Percentiles rank a stretch among this genome's conserved stretches.
These are phyloP conservation scores for Ganoderma sp. DNA, from an alignment of 1,284 basidiomycete species.

Conservation along the genomic window DNA sequence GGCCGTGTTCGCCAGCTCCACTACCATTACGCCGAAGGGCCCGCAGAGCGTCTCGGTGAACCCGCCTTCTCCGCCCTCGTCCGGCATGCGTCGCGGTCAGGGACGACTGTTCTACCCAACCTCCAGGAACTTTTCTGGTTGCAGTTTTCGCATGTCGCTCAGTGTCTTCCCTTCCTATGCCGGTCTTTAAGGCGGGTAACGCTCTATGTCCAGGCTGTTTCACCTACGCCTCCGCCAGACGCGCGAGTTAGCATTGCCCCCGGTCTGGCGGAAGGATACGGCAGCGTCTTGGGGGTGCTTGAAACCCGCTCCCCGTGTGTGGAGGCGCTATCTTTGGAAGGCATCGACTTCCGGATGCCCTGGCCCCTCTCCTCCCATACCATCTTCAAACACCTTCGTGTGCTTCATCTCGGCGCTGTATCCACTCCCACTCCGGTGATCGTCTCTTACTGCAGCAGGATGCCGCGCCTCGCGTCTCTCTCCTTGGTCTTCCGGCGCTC, in stretches of 20 bases:
- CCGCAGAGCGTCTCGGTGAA: conserved; percentile 18
- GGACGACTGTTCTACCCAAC: conserved; percentile 21
- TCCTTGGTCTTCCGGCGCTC: conserved; percentile 20
- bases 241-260: not conserved
- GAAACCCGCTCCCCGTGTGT: conserved; percentile 17
- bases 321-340: conserved; percentile 25
- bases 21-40: conserved; percentile 21
- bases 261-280: not conserved
- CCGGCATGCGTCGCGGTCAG: conserved; percentile 12
- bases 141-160: conserved; percentile 21
- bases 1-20: conserved; percentile 25
- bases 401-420: conserved; percentile 23
- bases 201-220: conserved; percentile 21
- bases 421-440: conserved; percentile 14
- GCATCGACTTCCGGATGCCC: conserved; percentile 21
- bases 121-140: conserved; percentile 30
- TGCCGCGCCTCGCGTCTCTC: conserved; percentile 24
- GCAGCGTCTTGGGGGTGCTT: conserved; percentile 10
- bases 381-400: conserved; percentile 22
- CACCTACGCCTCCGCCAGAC: not conserved
- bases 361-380: conserved; percentile 9
- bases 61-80: conserved; percentile 23
- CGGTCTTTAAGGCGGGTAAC: conserved; percentile 22
- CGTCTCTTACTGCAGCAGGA: conserved; percentile 20
- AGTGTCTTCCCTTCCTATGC: conserved; percentile 26